These are phyloP conservation scores for Suillus plorans DNA, from an alignment of 768 basidiomycete genomes.

Conservation along the genomic window DNA sequence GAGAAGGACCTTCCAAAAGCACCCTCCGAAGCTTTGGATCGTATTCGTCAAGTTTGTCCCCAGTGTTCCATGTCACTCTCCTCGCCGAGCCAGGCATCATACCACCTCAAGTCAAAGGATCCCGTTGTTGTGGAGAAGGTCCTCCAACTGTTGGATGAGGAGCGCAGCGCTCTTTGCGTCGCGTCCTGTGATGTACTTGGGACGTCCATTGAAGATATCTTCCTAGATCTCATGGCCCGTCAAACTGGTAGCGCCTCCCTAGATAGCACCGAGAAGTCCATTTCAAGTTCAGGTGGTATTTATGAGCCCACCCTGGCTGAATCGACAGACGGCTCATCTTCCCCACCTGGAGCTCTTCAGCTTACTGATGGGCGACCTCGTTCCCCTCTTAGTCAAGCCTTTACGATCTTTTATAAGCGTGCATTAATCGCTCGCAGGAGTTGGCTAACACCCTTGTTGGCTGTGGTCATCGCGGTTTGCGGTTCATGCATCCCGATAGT, in stretches of 20 bases:
- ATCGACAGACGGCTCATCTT: not conserved
- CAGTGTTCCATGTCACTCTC: slow-evolving; percentile 40
- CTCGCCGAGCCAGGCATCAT: slow-evolving; percentile 45
- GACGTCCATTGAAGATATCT: slow-evolving; percentile 80
- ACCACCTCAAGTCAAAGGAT: slow-evolving; percentile 65
- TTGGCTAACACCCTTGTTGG: slow-evolving; percentile 65
- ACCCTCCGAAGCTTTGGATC: slow-evolving; percentile 35
- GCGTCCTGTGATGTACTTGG: slow-evolving; percentile 65
- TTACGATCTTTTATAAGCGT: slow-evolving; percentile 76
- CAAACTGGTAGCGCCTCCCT: slow-evolving; percentile 11
- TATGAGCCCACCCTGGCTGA: slow-evolving; percentile 6
- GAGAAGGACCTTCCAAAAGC: slow-evolving; percentile 19
- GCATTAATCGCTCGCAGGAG: slow-evolving; percentile 59
- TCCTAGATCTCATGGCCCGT: slow-evolving; percentile 66
- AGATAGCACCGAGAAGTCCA: slow-evolving; percentile 29
- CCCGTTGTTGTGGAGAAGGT: slow-evolving; percentile 51
- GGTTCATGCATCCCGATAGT: slow-evolving; percentile 68
- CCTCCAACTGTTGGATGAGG: slow-evolving; percentile 51
- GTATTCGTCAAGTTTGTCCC: slow-evolving; percentile 47
- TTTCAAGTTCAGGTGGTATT: slow-evolving; percentile 9
- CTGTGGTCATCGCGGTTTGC: slow-evolving; percentile 53
- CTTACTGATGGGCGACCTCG: slow-evolving; percentile 53
- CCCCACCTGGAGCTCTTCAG: slow-evolving; percentile 27
- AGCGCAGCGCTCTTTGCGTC: slow-evolving; percentile 39
- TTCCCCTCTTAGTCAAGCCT: slow-evolving; percentile 61